Evolutionary conservation across 2,329 filamentous ascomycete genomes (phyloP).

Genomic region (Neonectria sp.): DNA sequence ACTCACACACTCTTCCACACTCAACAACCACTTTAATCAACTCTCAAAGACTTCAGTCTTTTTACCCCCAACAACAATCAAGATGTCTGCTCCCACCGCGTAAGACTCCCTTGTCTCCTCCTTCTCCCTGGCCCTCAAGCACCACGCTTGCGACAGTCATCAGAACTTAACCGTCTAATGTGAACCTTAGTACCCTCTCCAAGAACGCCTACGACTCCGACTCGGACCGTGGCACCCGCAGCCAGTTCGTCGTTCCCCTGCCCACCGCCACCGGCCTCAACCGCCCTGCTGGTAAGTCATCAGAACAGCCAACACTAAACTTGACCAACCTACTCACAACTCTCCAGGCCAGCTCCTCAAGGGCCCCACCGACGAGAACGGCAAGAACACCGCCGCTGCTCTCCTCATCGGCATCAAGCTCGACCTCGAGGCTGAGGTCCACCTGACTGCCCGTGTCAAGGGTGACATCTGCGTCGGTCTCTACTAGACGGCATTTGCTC

Average conservation of each 20-base stretch:
- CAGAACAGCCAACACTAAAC: constrained; percentile 34
- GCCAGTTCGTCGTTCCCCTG: constrained; percentile 48
- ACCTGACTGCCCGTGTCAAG: constrained; percentile 71
- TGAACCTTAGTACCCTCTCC: constrained; percentile 39
- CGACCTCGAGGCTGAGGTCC: constrained; percentile 74
- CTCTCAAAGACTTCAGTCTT: constrained; percentile 32
- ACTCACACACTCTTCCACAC: constrained; percentile 42
- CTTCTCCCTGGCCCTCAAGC: constrained; percentile 5
- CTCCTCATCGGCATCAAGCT: constrained; percentile 75
- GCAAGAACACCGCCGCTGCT: constrained; percentile 70
- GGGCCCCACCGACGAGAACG: constrained; percentile 70
- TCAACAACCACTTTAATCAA: constrained; percentile 38
- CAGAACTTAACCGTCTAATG: not conserved
- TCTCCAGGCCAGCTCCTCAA: constrained; percentile 67
- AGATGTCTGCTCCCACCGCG: constrained; percentile 47
- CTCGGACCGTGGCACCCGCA: constrained; percentile 44
- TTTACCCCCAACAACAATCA: constrained; percentile 35
- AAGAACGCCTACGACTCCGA: constrained; percentile 49
- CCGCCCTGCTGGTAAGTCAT: constrained; percentile 48
- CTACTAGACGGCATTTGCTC: constrained; percentile 36
- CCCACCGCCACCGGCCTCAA: constrained; percentile 54
- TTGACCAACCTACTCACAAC: constrained; percentile 18
- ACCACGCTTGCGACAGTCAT: constrained; percentile 23
- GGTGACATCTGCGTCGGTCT: constrained; percentile 72
- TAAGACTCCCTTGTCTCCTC: constrained; percentile 33